Conservation (phyloP, 176 grass and related monocot genomes). For the Avena sativa region DNA sequence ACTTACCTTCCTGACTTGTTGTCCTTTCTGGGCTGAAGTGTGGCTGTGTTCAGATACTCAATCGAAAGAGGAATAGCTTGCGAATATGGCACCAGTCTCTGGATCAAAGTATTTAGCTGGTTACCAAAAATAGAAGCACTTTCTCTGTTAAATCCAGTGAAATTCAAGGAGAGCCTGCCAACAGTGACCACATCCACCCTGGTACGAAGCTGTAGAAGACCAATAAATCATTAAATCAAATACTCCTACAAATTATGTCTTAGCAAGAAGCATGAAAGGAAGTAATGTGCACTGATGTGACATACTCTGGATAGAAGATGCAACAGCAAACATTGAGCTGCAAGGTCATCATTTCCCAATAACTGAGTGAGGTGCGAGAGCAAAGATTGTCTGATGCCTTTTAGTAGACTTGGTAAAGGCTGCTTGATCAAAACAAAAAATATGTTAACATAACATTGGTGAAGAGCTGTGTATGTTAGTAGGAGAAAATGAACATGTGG, state of each 20-base stretch:
- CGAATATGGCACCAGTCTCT: constrained; percentile 77
- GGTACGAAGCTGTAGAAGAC: constrained; percentile 62
- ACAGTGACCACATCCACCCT: constrained; percentile 84
- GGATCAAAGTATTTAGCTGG: constrained; percentile 61
- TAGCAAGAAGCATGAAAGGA: background rate
- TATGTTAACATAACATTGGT: background rate
- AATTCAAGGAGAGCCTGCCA: constrained; percentile 88
- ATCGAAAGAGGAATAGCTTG: constrained; percentile 81
- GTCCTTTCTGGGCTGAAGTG: constrained; percentile 84
- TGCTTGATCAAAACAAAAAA: constrained; percentile 54
- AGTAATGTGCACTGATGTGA: background rate
- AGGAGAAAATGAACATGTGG: background rate
- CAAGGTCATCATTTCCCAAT: constrained; percentile 79
- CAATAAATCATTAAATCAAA: constrained; percentile 3
- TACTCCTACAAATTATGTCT: background rate
- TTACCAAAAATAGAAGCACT: constrained; percentile 82
- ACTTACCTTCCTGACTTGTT: constrained; percentile 89
- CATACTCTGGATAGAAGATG: constrained; percentile 93
- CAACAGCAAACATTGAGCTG: constrained; percentile 82
- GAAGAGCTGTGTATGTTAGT: background rate
- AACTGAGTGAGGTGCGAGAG: constrained; percentile 64
- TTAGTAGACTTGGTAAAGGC: constrained; percentile 69
- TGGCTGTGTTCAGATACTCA: constrained; percentile 80
- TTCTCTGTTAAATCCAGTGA: constrained; percentile 87
- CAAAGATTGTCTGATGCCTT: constrained; percentile 74